These are phyloP conservation scores for Colletotrichum horii DNA, from an alignment of 2,329 filamentous ascomycete species.

Conservation along the genomic window DNA sequence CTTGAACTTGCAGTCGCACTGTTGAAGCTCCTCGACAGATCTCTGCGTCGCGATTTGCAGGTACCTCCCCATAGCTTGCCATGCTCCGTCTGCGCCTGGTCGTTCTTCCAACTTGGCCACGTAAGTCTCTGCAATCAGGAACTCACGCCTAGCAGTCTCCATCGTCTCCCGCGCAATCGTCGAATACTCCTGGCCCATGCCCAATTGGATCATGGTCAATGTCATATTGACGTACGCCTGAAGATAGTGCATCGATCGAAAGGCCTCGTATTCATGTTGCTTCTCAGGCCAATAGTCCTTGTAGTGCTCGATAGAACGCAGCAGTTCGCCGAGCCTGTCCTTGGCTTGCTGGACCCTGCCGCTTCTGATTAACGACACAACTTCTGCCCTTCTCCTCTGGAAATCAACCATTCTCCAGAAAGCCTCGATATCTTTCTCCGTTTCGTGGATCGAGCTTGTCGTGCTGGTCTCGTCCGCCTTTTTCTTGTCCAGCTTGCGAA, in stretches of 20 bases:
- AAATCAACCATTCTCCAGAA: constrained; percentile 12
- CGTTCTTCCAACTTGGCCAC: neutral
- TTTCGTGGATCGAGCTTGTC: neutral
- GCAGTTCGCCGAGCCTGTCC: neutral
- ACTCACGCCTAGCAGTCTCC: neutral
- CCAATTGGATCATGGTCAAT: neutral
- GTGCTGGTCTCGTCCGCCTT: neutral
- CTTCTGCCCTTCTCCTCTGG: constrained; percentile 1
- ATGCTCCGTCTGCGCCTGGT: neutral
- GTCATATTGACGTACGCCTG: neutral
- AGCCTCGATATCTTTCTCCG: neutral
- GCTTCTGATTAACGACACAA: neutral
- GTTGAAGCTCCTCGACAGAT: neutral
- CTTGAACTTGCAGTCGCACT: constrained; percentile 3
- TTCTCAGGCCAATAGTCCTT: neutral
- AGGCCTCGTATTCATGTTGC: neutral
- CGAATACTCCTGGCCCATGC: neutral
- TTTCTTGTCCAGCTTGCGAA: neutral
- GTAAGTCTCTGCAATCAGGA: neutral
- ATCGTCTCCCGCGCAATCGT: neutral
- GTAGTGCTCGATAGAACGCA: neutral
- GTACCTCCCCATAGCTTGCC: neutral
- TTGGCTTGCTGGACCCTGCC: neutral
- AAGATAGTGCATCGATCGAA: constrained; percentile 4
- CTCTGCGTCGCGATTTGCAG: neutral